Conservation (phyloP, 2,329 filamentous ascomycete species). For the Pestalotiopsis fici region DNA sequence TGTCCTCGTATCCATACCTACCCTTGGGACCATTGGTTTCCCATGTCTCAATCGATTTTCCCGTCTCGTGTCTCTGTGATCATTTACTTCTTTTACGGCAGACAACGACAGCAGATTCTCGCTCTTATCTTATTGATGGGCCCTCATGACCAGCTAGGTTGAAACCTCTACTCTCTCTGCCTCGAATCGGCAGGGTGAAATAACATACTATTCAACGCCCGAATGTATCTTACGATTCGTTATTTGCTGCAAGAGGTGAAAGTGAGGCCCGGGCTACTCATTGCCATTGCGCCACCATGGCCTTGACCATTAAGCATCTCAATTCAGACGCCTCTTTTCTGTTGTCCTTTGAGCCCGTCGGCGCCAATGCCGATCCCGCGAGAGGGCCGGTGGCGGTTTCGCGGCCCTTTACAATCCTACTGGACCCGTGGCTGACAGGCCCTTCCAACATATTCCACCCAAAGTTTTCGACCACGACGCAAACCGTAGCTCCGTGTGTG, state of each 20-base stretch:
- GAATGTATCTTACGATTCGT: too few relatives aligned
- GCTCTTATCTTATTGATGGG: not conserved
- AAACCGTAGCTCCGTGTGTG: conserved; percentile 57
- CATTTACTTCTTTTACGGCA: not conserved
- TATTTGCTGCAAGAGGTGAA: not conserved
- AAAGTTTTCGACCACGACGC: conserved; percentile 60
- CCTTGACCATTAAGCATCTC: conserved; percentile 63
- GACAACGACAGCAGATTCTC: not conserved
- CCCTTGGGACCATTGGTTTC: not conserved
- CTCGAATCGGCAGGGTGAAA: too few relatives aligned
- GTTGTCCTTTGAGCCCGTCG: conserved; percentile 56
- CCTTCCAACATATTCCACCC: conserved; percentile 61
- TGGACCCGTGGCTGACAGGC: conserved; percentile 72
- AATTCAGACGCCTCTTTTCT: conserved; percentile 68
- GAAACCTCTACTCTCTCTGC: too few relatives aligned
- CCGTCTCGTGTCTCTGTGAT: not conserved
- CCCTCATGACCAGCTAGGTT: not conserved
- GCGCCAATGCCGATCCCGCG: conserved; percentile 21
- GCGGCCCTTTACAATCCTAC: conserved; percentile 63
- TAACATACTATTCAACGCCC: too few relatives aligned
- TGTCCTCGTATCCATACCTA: not conserved
- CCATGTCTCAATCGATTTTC: not conserved
- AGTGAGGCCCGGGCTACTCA: not conserved
- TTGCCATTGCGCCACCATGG: conserved; percentile 44
- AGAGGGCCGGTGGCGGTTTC: conserved; percentile 32